phyloP scores from a whole-genome alignment of 2,329 filamentous ascomycete species.

The Monosporascus ibericus region DNA sequence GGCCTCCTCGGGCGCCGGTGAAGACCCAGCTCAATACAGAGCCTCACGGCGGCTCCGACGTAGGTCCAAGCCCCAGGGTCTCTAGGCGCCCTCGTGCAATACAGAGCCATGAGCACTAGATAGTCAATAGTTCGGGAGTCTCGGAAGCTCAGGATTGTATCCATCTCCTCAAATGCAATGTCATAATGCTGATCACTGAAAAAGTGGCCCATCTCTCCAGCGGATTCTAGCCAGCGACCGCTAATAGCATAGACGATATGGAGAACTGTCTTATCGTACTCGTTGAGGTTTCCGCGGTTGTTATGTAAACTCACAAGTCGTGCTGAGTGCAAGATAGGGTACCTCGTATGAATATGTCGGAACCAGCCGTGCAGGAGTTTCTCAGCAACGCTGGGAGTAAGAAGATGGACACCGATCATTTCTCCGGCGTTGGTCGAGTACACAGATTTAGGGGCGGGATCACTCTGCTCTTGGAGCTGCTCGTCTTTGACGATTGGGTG shows the following conservation, averaged over 20 bases:
- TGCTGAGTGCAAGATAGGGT: constrained; percentile 19
- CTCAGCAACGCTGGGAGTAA: constrained; percentile 19
- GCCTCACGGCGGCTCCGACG: constrained; percentile 20
- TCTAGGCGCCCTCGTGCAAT: constrained; percentile 24
- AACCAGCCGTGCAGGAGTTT: constrained; percentile 24
- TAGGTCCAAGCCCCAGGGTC: constrained; percentile 26
- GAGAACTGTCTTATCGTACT: constrained; percentile 21
- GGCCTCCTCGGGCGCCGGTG: constrained; percentile 20
- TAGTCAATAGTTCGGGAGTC: constrained; percentile 23
- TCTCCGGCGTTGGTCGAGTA: constrained; percentile 17
- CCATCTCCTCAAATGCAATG: constrained; percentile 21
- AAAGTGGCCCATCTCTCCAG: constrained; percentile 24
- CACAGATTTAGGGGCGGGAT: constrained; percentile 24
- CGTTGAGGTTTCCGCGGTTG: constrained; percentile 19
- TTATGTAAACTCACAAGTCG: constrained; percentile 20
- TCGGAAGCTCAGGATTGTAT: constrained; percentile 19
- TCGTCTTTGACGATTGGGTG: constrained; percentile 10
- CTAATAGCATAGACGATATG: constrained; percentile 24
- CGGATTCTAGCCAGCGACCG: constrained; percentile 25
- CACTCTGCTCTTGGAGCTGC: constrained; percentile 12
- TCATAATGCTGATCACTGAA: constrained; percentile 25
- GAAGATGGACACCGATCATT: constrained; percentile 19
- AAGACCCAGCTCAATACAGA: constrained; percentile 23
- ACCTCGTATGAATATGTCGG: constrained; percentile 23
- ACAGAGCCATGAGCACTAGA: constrained; percentile 23